Percentiles rank a stretch among this genome's conserved stretches.
These are phyloP conservation scores for Gastrolobium villosum DNA, from an alignment of 306 rosid species.

Conservation along the genomic window DNA sequence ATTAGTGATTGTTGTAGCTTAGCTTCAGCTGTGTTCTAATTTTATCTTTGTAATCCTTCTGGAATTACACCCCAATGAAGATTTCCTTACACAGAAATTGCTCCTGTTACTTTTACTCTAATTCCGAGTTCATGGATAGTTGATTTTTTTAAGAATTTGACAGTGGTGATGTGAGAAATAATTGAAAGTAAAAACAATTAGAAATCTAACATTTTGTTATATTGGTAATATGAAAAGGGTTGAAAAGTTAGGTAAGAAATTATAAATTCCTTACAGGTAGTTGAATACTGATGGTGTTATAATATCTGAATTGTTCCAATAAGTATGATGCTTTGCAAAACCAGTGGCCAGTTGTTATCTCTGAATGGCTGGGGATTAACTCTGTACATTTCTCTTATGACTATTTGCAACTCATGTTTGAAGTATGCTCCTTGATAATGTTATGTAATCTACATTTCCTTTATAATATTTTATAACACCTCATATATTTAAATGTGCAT, in stretches of 20 bases:
- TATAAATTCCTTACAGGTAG: not conserved
- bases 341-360: not conserved
- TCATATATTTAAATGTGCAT: too few relatives aligned
- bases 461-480: not conserved
- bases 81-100: too few relatives aligned
- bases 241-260: not conserved
- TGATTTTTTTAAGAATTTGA: too few relatives aligned
- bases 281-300: constrained; percentile 4
- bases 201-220: constrained; percentile 18
- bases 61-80: too few relatives aligned
- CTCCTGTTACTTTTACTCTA: too few relatives aligned
- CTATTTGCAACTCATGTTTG: constrained; percentile 25
- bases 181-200: too few relatives aligned
- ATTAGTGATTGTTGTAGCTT: too few relatives aligned
- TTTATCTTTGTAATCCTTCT: too few relatives aligned
- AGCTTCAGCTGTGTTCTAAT: too few relatives aligned
- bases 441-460: constrained; percentile 21
- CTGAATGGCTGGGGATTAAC: constrained; percentile 3
- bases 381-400: constrained; percentile 14
- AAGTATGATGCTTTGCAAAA: constrained; percentile 26
- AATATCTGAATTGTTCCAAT: constrained; percentile 7
- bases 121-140: too few relatives aligned
- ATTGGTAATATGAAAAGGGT: constrained; percentile 15
- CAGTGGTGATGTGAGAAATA: too few relatives aligned
- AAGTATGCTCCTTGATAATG: constrained; percentile 37